phyloP scores from a whole-genome alignment of 2,329 filamentous ascomycete species.

The Ceratocystis colombiana region DNA sequence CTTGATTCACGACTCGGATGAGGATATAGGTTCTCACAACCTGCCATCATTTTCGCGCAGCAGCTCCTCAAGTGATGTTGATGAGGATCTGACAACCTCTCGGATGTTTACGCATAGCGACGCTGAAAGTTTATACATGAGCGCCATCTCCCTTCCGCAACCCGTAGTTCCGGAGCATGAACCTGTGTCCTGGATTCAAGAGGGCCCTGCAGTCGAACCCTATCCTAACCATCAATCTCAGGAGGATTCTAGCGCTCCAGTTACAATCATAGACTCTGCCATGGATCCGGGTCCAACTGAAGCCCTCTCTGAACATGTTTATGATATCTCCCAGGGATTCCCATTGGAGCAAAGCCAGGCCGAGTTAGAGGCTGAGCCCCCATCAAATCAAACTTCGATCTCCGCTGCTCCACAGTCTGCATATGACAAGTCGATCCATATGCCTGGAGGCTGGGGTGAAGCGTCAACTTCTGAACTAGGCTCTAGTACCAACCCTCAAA shows the following conservation, averaged over 20 bases:
- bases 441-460: constrained; percentile 24
- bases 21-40: background rate
- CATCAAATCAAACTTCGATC: background rate
- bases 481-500: background rate
- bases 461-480: background rate
- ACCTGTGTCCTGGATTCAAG: background rate
- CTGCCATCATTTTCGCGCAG: constrained; percentile 15
- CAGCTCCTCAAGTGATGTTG: constrained; percentile 27
- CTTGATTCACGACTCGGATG: constrained; percentile 16
- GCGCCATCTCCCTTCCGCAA: constrained; percentile 47
- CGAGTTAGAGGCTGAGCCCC: background rate
- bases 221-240: background rate
- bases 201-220: background rate
- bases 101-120: constrained; percentile 68
- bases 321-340: background rate
- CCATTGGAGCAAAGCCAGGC: background rate
- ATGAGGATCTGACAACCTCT: constrained; percentile 51
- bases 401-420: background rate
- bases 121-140: constrained; percentile 82
- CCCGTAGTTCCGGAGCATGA: constrained; percentile 24
- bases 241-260: background rate
- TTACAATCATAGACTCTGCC: background rate
- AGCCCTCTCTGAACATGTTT: background rate
- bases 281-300: background rate
- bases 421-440: constrained; percentile 22